Base-by-base conservation (phyloP, 495 filamentous ascomycete genomes). In the Mycothermus thermophilus region DNA sequence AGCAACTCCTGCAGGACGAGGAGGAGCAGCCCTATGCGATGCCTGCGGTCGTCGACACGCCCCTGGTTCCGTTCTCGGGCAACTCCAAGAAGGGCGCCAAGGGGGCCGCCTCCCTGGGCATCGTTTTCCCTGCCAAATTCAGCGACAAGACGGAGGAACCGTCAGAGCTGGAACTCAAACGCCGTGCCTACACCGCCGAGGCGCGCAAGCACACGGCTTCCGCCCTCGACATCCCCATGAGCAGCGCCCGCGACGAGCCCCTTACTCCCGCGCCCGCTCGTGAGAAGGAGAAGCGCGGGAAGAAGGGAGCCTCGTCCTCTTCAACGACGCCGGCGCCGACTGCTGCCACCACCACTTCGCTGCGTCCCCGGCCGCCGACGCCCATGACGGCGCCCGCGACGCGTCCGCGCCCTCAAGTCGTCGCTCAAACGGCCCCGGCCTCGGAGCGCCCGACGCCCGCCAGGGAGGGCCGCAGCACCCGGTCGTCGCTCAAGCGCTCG, bases 401-500 rank as follows among this genome's bases (percentile, higher is more conserved):
- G 14, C 40, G 43, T 17, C 11, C 30, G 29, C 45, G 46, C 22
- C 22, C 6, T 11, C 6, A 25, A 6, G 22, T 6, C 22, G 6
- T 25, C 11, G 22, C 22, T 11, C 6, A 25, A 4, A 21, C 38
- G 10, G 37, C 46, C 9, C 30, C 43, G 12, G 32, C 52, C 1
- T 19, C 43, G 2, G 26, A 23, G 13, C 51, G 51, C 14, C 22
- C 40, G 12, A 48, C 48, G 2, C 46, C 53, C 1, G 38, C 43
- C 8, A 30, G 51, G 22, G 42, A 52, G 15, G 48, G 48, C 11
- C 48, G 51, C n/a, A 57, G 43, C 44, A 59, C 53, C 11, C 51
- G 55, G 16, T 52, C 53, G 9, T 50, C 63, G 29, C 56, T 58
- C 27, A 68, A 66, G 50, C 44, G 62, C 33, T 49, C 60, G 5